Conservation (phyloP, 805 yeast species). For the Cyberlindnera petersonii region DNA sequence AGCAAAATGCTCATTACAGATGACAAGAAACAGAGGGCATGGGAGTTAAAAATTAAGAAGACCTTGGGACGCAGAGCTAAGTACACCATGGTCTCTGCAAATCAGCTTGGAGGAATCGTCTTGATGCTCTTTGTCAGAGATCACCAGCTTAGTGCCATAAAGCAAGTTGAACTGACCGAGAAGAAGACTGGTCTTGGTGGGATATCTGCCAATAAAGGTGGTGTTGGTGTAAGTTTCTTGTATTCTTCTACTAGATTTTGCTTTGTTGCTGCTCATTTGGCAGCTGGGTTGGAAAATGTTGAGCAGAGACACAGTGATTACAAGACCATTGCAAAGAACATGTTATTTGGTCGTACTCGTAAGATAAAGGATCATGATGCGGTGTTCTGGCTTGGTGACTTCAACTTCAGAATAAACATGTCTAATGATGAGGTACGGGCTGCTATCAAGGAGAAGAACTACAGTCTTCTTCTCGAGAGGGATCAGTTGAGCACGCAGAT, state of each 20-base stretch:
- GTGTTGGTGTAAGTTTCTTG: constrained; percentile 85
- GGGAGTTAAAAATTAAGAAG: constrained; percentile 61
- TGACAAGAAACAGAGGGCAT: constrained; percentile 66
- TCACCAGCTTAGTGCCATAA: constrained; percentile 46
- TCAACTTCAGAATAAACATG: constrained; percentile 77
- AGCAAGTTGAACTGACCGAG: constrained; percentile 88
- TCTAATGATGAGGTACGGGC: constrained; percentile 67
- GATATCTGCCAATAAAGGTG: constrained; percentile 95
- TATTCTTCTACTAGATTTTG: constrained; percentile 79
- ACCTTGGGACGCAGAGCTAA: constrained; percentile 48
- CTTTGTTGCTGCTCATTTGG: constrained; percentile 85
- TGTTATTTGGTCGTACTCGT: constrained; percentile 74
- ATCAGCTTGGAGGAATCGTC: constrained; percentile 67
- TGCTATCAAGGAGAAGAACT: constrained; percentile 45
- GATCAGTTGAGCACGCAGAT: constrained; percentile 83
- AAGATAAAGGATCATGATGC: constrained; percentile 77
- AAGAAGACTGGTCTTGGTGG: constrained; percentile 97
- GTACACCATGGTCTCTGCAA: constrained; percentile 52
- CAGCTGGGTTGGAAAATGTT: constrained; percentile 82
- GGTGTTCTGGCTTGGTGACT: constrained; percentile 89
- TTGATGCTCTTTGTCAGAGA: constrained; percentile 60
- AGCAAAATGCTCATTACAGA: constrained; percentile 62
- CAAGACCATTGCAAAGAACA: constrained; percentile 66
- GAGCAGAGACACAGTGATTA: constrained; percentile 87
- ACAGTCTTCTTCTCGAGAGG: constrained; percentile 49